Conservation (phyloP, 768 basidiomycete species). For the Pulveroboletus frians region DNA sequence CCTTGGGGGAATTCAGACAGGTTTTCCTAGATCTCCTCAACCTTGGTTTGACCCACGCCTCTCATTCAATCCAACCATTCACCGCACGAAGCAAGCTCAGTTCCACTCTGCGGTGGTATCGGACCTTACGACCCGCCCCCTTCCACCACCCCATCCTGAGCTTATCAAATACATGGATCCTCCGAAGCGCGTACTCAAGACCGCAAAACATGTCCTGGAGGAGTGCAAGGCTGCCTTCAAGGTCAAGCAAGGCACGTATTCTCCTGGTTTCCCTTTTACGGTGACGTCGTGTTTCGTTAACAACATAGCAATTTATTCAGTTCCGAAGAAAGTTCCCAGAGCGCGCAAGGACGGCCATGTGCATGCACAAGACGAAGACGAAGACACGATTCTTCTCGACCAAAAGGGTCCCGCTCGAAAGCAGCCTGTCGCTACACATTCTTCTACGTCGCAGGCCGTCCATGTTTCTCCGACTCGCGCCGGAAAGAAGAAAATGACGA, state of each 20-base stretch:
- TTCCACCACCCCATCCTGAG: conserved; percentile 83
- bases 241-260: conserved; percentile 63
- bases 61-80: conserved; percentile 86
- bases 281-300: not conserved
- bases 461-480: conserved; percentile 1
- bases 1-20: conserved; percentile 1
- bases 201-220: conserved; percentile 50
- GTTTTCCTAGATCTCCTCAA: conserved; percentile 42
- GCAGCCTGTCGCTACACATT: conserved; percentile 11
- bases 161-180: conserved; percentile 80
- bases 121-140: conserved; percentile 67
- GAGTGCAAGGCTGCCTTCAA: conserved; percentile 64
- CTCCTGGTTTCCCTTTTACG: not conserved
- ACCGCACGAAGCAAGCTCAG: conserved; percentile 89
- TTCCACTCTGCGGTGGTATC: conserved; percentile 80
- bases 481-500: conserved; percentile 13
- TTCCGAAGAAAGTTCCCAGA: conserved; percentile 57
- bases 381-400: conserved; percentile 56
- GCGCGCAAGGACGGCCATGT: conserved; percentile 59
- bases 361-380: conserved; percentile 56
- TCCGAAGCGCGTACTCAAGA: conserved; percentile 62
- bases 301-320: conserved; percentile 28
- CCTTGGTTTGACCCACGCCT: conserved; percentile 75
- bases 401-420: conserved; percentile 21
- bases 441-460: conserved; percentile 4